A percentile compares a stretch with the other conserved stretches of the same genome.
phyloP scores from a whole-genome alignment of 345 rosid species.

The Syzygium aqueum region DNA sequence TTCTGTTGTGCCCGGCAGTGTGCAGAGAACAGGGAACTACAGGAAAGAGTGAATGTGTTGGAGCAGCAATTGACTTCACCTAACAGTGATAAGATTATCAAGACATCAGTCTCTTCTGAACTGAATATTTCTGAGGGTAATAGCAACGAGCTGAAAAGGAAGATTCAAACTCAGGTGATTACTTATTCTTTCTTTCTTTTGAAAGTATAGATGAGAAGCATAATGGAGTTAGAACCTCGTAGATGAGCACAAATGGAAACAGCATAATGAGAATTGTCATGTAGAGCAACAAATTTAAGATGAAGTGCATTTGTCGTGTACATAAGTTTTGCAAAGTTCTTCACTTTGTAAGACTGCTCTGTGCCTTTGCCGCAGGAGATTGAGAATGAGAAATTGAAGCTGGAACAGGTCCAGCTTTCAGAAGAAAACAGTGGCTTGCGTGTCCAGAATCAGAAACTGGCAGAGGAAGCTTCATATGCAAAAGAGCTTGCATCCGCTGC shows the following conservation, averaged over 20 bases:
- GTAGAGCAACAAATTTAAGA: background rate
- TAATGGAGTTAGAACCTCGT: background rate
- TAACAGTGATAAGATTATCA: slow-evolving; percentile 37
- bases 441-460: slow-evolving; percentile 83
- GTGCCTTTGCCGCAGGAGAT: slow-evolving; percentile 38
- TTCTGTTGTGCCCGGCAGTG: slow-evolving; percentile 27
- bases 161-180: slow-evolving; percentile 73
- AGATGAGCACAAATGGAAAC: background rate
- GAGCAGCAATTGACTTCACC: slow-evolving; percentile 65
- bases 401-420: slow-evolving; percentile 69
- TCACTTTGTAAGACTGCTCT: background rate
- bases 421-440: slow-evolving; percentile 87
- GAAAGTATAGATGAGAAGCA: background rate
- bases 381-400: slow-evolving; percentile 77
- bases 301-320: background rate
- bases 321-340: background rate
- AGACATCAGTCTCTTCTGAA: slow-evolving; percentile 28
- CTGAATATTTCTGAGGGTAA: slow-evolving; percentile 35
- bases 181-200: slow-evolving; percentile 1
- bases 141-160: slow-evolving; percentile 61
- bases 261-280: background rate
- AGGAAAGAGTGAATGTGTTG: slow-evolving; percentile 56
- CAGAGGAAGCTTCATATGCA: slow-evolving; percentile 96
- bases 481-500: slow-evolving; percentile 99
- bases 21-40: slow-evolving; percentile 74